These are phyloP conservation scores for Gracilaria caudata DNA, from an alignment of 23 red algal species.

Conservation along the genomic window DNA sequence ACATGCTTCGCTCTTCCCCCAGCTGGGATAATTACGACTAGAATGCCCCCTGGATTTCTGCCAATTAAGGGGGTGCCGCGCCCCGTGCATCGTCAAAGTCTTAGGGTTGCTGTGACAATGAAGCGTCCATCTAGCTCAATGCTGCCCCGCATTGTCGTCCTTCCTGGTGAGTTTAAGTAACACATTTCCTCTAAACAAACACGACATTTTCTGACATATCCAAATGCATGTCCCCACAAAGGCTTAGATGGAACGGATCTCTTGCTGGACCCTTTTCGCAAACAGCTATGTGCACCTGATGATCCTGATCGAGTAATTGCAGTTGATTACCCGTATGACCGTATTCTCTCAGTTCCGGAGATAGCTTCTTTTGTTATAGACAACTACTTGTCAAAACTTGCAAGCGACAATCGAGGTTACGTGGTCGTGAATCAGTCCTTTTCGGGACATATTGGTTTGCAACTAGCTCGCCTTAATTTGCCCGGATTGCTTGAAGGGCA, in stretches of 20 bases:
- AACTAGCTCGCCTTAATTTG: background rate
- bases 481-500: conserved; percentile 16
- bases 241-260: conserved; percentile 51
- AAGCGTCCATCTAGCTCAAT: conserved; percentile 13
- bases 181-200: background rate
- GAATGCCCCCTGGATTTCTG: background rate
- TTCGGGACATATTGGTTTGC: conserved; percentile 35
- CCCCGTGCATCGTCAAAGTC: background rate
- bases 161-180: conserved; percentile 13
- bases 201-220: background rate
- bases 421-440: conserved; percentile 43
- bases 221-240: background rate
- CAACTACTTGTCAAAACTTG: conserved; percentile 7
- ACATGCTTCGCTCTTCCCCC: background rate
- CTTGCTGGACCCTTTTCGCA: conserved; percentile 31
- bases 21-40: background rate
- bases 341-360: conserved; percentile 14
- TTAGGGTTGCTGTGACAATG: background rate
- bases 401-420: conserved; percentile 35
- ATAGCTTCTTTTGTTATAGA: conserved; percentile 7
- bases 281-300: background rate
- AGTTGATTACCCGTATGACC: conserved; percentile 37
- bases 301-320: conserved; percentile 38
- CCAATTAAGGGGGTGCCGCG: background rate
- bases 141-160: conserved; percentile 30